phyloP scores from a whole-genome alignment of 352 stramenopile genomes.

The Phytopythium boreale region DNA sequence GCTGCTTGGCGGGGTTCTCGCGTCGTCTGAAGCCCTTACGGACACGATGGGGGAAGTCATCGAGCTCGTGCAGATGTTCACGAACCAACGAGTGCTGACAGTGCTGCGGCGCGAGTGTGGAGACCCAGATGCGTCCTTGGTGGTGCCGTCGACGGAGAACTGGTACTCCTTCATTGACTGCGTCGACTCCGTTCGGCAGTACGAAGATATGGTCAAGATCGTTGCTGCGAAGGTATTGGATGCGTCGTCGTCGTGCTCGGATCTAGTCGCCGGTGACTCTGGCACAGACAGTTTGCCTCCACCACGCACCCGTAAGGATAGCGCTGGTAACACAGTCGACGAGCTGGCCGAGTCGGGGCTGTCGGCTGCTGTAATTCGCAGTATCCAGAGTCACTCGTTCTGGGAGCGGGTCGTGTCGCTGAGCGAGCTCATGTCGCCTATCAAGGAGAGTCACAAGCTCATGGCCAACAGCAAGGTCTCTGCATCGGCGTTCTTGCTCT shows the following conservation, averaged over 20 bases:
- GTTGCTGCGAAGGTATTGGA: slow-evolving; percentile 56
- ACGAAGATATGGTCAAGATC: slow-evolving; percentile 85
- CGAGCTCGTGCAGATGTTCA: slow-evolving; percentile 63
- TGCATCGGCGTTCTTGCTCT: slow-evolving; percentile 45
- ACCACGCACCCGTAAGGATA: slow-evolving; percentile 32
- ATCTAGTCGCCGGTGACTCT: not conserved
- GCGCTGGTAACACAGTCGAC: slow-evolving; percentile 35
- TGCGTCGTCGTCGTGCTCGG: slow-evolving; percentile 15
- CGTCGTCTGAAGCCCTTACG: slow-evolving; percentile 37
- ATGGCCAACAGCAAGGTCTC: slow-evolving; percentile 35
- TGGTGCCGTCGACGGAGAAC: slow-evolving; percentile 34
- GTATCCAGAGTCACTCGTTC: slow-evolving; percentile 62
- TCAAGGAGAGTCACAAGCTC: slow-evolving; percentile 74
- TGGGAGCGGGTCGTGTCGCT: slow-evolving; percentile 73
- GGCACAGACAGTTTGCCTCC: not conserved
- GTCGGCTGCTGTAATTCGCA: slow-evolving; percentile 37
- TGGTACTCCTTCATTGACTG: slow-evolving; percentile 84
- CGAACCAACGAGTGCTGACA: slow-evolving; percentile 50
- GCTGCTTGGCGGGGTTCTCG: slow-evolving; percentile 58
- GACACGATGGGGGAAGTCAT: slow-evolving; percentile 68
- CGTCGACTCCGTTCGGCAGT: slow-evolving; percentile 75
- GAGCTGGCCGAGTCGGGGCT: slow-evolving; percentile 42
- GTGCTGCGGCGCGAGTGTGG: slow-evolving; percentile 61
- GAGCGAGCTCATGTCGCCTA: slow-evolving; percentile 73
- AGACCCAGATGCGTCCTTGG: slow-evolving; percentile 50